These are phyloP conservation scores for Kazachstania africana DNA, from an alignment of 805 yeast species.

Conservation along the genomic window DNA sequence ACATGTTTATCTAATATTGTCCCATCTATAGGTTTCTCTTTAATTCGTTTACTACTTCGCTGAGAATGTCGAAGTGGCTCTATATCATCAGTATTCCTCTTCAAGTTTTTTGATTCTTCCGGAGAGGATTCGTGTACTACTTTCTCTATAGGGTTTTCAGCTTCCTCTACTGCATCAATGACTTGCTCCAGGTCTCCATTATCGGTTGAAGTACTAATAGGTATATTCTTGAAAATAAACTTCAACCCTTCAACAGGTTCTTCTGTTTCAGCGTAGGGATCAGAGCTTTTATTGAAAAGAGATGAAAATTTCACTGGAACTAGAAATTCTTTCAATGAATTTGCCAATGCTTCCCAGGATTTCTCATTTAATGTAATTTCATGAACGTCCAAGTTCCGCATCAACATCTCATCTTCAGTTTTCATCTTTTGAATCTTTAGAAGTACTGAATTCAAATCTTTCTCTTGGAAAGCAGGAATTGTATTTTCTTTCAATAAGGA, in stretches of 20 bases:
- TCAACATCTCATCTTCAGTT: constrained; percentile 27
- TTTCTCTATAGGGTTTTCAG: too few species aligned
- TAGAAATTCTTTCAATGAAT: constrained; percentile 16
- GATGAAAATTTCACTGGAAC: constrained; percentile 30
- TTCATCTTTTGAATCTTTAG: constrained; percentile 26
- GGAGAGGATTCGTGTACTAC: constrained; percentile 2
- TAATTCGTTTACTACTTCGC: constrained; percentile 32
- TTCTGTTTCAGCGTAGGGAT: constrained; percentile 41
- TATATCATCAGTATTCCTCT: constrained; percentile 7
- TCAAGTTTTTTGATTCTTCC: constrained; percentile 11
- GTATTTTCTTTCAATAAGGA: neutral
- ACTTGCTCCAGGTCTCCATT: too few species aligned
- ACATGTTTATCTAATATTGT: constrained; percentile 6
- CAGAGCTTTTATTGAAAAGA: constrained; percentile 30
- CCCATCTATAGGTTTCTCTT: constrained; percentile 12
- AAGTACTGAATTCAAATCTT: constrained; percentile 17
- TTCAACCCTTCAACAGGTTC: constrained; percentile 35
- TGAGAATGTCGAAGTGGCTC: constrained; percentile 18
- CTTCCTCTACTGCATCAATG: constrained; percentile 4
- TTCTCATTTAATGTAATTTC: constrained; percentile 14
- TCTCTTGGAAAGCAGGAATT: neutral
- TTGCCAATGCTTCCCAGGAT: constrained; percentile 22
- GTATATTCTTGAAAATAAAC: constrained; percentile 18
- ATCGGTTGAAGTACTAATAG: neutral
- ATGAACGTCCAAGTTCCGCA: constrained; percentile 24